phyloP scores from a whole-genome alignment of 2,329 filamentous ascomycete genomes.

The Coniochaeta sp. region DNA sequence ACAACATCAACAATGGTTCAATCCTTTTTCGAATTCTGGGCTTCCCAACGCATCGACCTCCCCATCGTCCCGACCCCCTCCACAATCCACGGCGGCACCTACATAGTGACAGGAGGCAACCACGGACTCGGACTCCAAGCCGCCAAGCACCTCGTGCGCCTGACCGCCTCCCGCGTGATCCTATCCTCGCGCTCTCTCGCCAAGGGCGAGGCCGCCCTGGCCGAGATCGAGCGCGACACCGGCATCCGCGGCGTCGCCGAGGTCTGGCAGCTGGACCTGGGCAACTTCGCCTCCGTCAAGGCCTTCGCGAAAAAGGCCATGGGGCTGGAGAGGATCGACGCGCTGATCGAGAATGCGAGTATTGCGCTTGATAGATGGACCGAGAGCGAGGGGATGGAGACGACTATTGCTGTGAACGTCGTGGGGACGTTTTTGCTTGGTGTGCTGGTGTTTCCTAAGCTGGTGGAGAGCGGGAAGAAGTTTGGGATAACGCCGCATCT shows the following conservation, averaged over 20 bases:
- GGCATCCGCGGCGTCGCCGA: slow-evolving; percentile 20
- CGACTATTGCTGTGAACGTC: background rate
- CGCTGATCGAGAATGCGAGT: background rate
- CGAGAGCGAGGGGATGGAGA: background rate
- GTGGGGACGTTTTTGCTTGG: background rate
- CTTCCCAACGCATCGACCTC: background rate
- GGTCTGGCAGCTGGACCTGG: slow-evolving; percentile 40
- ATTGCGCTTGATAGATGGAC: background rate
- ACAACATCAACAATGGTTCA: background rate
- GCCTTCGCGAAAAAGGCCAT: slow-evolving; percentile 28
- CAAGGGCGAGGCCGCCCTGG: slow-evolving; percentile 26
- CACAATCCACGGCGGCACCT: background rate
- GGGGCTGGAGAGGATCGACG: background rate
- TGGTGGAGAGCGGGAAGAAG: background rate
- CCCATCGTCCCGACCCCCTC: background rate
- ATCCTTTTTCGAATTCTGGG: background rate
- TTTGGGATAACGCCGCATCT: background rate
- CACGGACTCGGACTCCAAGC: slow-evolving; percentile 25
- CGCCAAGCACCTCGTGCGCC: slow-evolving; percentile 20
- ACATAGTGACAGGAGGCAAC: slow-evolving; percentile 26
- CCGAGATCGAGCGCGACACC: slow-evolving; percentile 20
- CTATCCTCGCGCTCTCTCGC: slow-evolving; percentile 20
- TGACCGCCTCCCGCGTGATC: slow-evolving; percentile 22
- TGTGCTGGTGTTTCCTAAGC: background rate
- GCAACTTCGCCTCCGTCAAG: slow-evolving; percentile 30